phyloP scores from a whole-genome alignment of 768 basidiomycete species.

The Hemileccinum impolitum region DNA sequence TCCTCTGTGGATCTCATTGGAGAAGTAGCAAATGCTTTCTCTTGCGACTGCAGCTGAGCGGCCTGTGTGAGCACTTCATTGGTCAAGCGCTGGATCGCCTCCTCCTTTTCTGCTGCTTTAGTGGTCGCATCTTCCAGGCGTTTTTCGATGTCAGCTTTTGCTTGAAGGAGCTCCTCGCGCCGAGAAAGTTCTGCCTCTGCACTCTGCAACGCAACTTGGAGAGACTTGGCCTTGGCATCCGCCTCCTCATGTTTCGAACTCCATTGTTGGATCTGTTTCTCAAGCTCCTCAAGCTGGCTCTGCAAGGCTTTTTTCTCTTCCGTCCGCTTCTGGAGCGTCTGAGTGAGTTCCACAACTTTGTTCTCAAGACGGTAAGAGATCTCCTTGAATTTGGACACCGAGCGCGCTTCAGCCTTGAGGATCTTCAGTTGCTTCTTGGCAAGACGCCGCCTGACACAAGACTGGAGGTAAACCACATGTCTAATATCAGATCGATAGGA shows the following conservation, averaged over 20 bases:
- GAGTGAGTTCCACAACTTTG: constrained; percentile 98
- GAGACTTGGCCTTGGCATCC: constrained; percentile 67
- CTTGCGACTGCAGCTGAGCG: constrained; percentile 70
- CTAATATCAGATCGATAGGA: constrained; percentile 56
- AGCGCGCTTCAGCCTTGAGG: constrained; percentile 89
- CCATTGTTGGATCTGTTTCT: constrained; percentile 85
- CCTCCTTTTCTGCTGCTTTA: constrained; percentile 80
- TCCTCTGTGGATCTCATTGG: constrained; percentile 77
- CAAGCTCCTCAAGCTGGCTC: constrained; percentile 68
- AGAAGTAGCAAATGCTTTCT: constrained; percentile 61
- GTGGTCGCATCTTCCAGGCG: constrained; percentile 74
- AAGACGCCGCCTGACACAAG: constrained; percentile 83
- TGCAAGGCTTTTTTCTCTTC: constrained; percentile 88
- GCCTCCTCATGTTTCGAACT: constrained; percentile 84
- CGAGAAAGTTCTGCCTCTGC: constrained; percentile 69
- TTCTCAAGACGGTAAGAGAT: constrained; percentile 97
- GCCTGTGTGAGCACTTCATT: constrained; percentile 74
- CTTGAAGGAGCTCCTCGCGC: constrained; percentile 68
- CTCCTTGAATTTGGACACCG: constrained; percentile 97
- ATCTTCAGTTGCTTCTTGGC: constrained; percentile 83
- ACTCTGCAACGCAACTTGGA: constrained; percentile 64
- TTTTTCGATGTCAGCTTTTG: constrained; percentile 78
- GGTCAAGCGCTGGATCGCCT: constrained; percentile 74
- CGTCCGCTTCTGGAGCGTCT: constrained; percentile 84
- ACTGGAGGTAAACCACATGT: constrained; percentile 83